These are phyloP conservation scores for Citrus maxima DNA, from an alignment of 345 rosid species.

Conservation along the genomic window DNA sequence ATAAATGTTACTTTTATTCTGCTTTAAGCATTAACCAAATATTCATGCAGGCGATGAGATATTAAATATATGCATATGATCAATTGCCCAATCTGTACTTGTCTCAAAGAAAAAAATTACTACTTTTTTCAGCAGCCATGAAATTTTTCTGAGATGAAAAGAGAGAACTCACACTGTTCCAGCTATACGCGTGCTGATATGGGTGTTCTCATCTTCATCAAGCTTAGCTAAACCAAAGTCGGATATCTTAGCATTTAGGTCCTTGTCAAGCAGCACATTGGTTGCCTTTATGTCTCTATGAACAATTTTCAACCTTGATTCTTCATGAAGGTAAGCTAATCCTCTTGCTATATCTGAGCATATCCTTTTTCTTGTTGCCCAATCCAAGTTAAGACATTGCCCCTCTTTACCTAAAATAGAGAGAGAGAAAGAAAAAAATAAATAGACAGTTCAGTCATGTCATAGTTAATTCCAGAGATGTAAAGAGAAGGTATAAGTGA, in stretches of 20 bases:
- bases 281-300: conserved; percentile 75
- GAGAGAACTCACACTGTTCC: conserved; percentile 55
- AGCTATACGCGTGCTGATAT: conserved; percentile 68
- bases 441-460: not conserved
- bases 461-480: not conserved
- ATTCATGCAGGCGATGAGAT: not conserved
- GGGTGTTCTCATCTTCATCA: conserved; percentile 71
- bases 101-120: not conserved
- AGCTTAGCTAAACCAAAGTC: conserved; percentile 76
- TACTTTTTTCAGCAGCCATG: not conserved
- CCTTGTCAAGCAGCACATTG: conserved; percentile 64
- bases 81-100: not conserved
- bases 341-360: conserved; percentile 54
- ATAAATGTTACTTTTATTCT: not conserved
- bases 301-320: conserved; percentile 67
- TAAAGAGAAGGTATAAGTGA: not conserved
- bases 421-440: not conserved
- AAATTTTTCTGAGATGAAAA: not conserved
- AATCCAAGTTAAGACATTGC: conserved; percentile 41
- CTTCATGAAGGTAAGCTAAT: conserved; percentile 62
- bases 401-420: conserved; percentile 37
- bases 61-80: not conserved
- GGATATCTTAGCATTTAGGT: conserved; percentile 62
- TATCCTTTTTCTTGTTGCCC: conserved; percentile 56
- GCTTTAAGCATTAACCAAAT: not conserved